Evolutionary conservation across 2,329 filamentous ascomycete species (phyloP).

Genomic region (Cercospora canescens): DNA sequence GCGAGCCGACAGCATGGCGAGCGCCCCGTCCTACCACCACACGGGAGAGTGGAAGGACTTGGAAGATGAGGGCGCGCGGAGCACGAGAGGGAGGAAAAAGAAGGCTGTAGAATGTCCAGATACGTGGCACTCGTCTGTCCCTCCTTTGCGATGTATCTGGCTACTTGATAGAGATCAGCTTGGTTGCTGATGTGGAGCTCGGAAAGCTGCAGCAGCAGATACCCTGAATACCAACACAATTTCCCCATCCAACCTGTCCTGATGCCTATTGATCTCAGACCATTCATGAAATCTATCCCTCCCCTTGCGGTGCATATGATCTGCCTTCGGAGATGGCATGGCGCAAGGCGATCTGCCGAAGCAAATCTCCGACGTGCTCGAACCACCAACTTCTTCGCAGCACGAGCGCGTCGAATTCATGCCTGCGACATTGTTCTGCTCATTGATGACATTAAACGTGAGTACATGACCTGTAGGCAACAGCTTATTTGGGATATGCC

Average conservation of each 20-base stretch:
- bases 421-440: no score
- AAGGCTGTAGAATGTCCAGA: neutral
- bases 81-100: neutral
- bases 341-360: neutral
- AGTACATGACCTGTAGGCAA: neutral
- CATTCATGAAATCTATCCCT: neutral
- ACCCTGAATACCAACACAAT: slow-evolving; percentile 1
- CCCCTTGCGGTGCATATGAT: neutral
- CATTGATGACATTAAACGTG: neutral
- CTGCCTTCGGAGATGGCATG: neutral
- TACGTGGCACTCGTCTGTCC: neutral
- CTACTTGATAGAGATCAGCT: slow-evolving; percentile 4
- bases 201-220: slow-evolving; percentile 6
- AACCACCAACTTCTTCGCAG: neutral
- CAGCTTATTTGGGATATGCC: neutral
- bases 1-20: neutral
- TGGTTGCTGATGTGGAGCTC: neutral
- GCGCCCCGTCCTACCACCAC: neutral
- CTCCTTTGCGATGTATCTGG: neutral
- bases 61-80: neutral
- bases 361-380: neutral
- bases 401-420: neutral
- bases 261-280: neutral
- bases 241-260: neutral
- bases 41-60: neutral